Evolutionary conservation across 2,329 filamentous ascomycete genomes (phyloP), one percentile per base, ranked within the genome.

Genomic region (Hymenoscyphus fructigenus): DNA sequence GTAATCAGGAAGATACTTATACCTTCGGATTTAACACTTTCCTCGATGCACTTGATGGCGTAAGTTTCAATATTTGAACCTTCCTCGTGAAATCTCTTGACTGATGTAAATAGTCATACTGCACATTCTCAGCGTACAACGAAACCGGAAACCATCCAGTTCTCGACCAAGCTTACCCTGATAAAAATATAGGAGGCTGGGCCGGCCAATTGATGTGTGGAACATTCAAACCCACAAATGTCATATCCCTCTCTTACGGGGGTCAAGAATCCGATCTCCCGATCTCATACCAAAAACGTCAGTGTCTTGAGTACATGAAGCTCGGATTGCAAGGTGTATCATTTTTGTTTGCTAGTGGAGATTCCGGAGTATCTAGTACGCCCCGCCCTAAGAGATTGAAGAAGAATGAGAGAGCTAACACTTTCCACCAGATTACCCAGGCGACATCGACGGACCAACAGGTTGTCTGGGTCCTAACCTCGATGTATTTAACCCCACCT

Each of bases 191-290:
- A 38, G 65, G 63, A 28, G 64, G 67, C 20, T 69, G 63, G 62
- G 14, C 12, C 23, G 68, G 68, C 3, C 61, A 1, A 74, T 75
- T 77, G 12, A 77, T 80, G 67, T 70, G 63, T 69, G 79, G 26
- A 71, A 74, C n/a, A 57, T 73, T 20, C 68, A 69, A 57, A 36
- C 72, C n/a, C 80, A 84, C 84, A 6, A 85, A 84, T 66, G 84
- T 86, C 5, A 81, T 85, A 67, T 80, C 79, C 41, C 81, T 87
- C 68, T 83, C 80, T 17, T 85, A 85, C 70, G 83, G 82, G 47
- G 80, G 80, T 38, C 78, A 81, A 57, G 85, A 88, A 74, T 75
- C 77, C 10, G 80, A 82, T 47, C 76, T 86, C 15, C 83, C 84
- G 0, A 75, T 79, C 5, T 78, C 76, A 65, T 88, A 88, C 73